Evolutionary conservation across 495 filamentous ascomycete species (phyloP), one percentile per base, ranked within the genome.

Genomic region (Neurospora cerealis): DNA sequence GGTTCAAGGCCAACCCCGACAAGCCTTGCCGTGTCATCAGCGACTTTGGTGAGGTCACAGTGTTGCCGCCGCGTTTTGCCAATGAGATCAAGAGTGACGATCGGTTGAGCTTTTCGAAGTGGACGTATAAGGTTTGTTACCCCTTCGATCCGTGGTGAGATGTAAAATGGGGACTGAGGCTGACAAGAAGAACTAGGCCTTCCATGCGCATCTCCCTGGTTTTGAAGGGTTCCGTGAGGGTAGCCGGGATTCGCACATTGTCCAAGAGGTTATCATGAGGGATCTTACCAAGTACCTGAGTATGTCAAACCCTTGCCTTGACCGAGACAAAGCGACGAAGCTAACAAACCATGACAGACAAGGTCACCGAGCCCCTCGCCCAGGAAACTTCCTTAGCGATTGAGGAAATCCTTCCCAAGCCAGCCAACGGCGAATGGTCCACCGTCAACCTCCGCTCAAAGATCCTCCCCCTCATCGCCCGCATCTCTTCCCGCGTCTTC

Each of bases 51-150:
- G 75, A 80, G 34, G 69, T 76, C 21, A 72, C 85, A 13, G 66
- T 89, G 32, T 75, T 89, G 66, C 84, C 86, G 34, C 85, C 83
- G 2, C 79, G 79, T 36, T 79, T 82, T 69, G 78, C 85, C 9
- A 78, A 88, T 54, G 87, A 89, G 73, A 79, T 88, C 66, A 86
- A 85, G 70, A 86, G 81, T 71, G 79, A 86, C 37, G 70, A 74
- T 3, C 70, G 75, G 3, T 54, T 84, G 17, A 79, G 75, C 71
- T 86, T 88, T 70, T 36, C 78, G 1, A 74, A 77, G 6, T 83
- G 80, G 21, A 78, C 81, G 24, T 74, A 73, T 46, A 84, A 83
- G 78, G 85, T 85, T 75, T 66, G 28, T 62, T 48, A 48, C 39
- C 39, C 39, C 39, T 15, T 40, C 13, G 13, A 41, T 41, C 13